Evolutionary conservation across 2,329 filamentous ascomycete genomes (phyloP).

Genomic region (Seiridium unicorne): DNA sequence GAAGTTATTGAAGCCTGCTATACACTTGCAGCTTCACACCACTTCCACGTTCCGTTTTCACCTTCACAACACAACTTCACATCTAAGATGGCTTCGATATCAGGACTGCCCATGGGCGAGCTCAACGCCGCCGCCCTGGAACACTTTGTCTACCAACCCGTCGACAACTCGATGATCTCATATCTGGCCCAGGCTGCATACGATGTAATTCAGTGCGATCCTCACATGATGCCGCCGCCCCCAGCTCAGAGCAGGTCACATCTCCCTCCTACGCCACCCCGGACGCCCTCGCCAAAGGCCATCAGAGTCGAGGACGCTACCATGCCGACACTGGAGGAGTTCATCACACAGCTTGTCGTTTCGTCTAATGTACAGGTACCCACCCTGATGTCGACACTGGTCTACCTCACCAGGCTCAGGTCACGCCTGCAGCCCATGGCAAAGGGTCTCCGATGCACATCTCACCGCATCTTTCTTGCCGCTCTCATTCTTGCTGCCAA

Average conservation of each 20-base stretch:
- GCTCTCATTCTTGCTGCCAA: slow-evolving; percentile 85
- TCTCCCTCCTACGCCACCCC: slow-evolving; percentile 49
- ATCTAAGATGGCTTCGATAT: slow-evolving; percentile 45
- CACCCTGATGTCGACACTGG: slow-evolving; percentile 93
- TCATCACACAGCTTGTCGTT: slow-evolving; percentile 88
- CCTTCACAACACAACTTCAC: slow-evolving; percentile 23
- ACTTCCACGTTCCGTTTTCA: slow-evolving; percentile 10
- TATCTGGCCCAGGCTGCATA: slow-evolving; percentile 73
- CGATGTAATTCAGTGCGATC: slow-evolving; percentile 79
- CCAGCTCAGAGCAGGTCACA: slow-evolving; percentile 35
- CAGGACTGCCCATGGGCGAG: slow-evolving; percentile 47
- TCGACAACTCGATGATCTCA: slow-evolving; percentile 72
- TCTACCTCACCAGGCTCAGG: slow-evolving; percentile 86
- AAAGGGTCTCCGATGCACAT: slow-evolving; percentile 93
- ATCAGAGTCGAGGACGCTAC: slow-evolving; percentile 46
- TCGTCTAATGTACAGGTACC: slow-evolving; percentile 96
- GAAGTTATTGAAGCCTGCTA: slow-evolving; percentile 8
- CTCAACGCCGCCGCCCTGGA: slow-evolving; percentile 75
- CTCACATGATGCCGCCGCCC: slow-evolving; percentile 50
- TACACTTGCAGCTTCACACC: slow-evolving; percentile 3
- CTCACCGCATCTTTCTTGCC: slow-evolving; percentile 95
- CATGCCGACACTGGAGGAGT: slow-evolving; percentile 81
- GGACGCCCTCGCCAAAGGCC: slow-evolving; percentile 43
- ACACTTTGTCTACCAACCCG: slow-evolving; percentile 75
- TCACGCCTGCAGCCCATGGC: slow-evolving; percentile 87